Base-by-base conservation (phyloP, 2,329 filamentous ascomycete species). In the Ophiostoma quercus region DNA sequence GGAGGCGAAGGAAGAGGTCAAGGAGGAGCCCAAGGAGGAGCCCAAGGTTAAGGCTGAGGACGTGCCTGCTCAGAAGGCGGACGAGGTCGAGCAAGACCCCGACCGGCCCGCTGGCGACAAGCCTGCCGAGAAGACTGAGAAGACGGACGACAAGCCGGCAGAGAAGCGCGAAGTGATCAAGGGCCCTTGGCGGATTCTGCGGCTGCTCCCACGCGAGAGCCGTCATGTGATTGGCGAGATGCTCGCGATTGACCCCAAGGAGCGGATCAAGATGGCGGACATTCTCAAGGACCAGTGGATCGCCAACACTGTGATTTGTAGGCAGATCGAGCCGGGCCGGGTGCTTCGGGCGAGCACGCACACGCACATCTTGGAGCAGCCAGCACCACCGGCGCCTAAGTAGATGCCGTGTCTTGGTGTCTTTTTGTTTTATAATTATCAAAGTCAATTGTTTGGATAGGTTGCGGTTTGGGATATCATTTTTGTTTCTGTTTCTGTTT, bases 231-330 rank as follows among this genome's bases (percentile, higher is more conserved):
- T 99, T 69, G 90, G 92, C 63, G 86, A 91, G 70, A 99, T 99
- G 95, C 85, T 99, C 47, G 92, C 95, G 76, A 84, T 97, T 67
- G 88, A 97, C 75, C 92, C 94, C 0, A 90, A 87, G 76, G 90
- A 90, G 74, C 87, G 95, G 70, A 94, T 93, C 2, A 92, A 87
- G 2, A 90, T 99, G 82, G 84, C 90, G 32, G 93, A 99, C 76
- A 91, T 99, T 22, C 80, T 97, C 68, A 86, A 89, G 29, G 94
- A 99, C 77, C 88, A 90, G 19, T 99, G 95, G 95, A 88, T 98
- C n/a, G 87, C 88, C 66, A 89, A 90, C 75, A 92, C 92, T 41
- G 83, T 90, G 25, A 92, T 96, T 60, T 99, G 95, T 78, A 85
- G 89, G 73, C 94, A 96, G 77, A 84, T 91, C 69, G 88, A 87